A percentile compares a stretch with the other conserved stretches of the same genome.
Evolutionary conservation across 208 protist genomes (phyloP).

Genomic region (Crithidia bombi): DNA sequence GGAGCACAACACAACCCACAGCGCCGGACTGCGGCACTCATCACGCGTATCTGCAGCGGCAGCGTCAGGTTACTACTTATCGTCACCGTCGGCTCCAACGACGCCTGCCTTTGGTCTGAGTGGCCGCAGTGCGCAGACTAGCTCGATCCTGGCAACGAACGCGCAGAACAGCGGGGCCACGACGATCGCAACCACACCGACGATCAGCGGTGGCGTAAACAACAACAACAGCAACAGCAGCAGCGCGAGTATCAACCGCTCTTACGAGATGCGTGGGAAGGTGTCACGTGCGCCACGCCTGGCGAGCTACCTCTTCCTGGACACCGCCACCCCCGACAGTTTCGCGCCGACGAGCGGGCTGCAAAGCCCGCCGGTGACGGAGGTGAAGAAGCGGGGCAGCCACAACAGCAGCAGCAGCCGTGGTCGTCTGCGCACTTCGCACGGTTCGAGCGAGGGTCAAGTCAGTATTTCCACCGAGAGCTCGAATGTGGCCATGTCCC

Average conservation of each 20-base stretch:
- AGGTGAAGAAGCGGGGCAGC: constrained; percentile 2
- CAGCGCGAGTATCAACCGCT: too few relatives aligned
- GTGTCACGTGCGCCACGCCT: constrained; percentile 23
- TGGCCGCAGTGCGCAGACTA: not conserved
- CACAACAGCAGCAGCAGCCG: constrained; percentile 16
- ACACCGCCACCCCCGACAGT: constrained; percentile 9
- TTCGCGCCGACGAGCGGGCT: not conserved
- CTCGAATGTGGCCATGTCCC: constrained; percentile 4
- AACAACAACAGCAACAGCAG: not conserved
- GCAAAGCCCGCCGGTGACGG: constrained; percentile 25
- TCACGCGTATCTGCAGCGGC: not conserved
- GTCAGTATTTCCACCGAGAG: constrained; percentile 20
- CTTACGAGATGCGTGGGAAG: not conserved
- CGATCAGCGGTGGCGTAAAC: not conserved
- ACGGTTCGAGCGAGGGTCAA: constrained; percentile 11
- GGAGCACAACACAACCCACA: not conserved
- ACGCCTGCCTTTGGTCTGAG: not conserved
- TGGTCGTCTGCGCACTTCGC: constrained; percentile 15
- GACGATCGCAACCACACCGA: not conserved
- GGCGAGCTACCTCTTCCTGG: constrained; percentile 32
- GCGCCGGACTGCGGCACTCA: not conserved
- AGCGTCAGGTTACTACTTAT: not conserved
- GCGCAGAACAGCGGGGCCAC: not conserved
- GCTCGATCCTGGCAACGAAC: constrained; percentile 8
- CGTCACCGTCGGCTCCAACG: not conserved